Evolutionary conservation across 1,284 basidiomycete species (phyloP).

Genomic region (Schizophyllum commune): DNA sequence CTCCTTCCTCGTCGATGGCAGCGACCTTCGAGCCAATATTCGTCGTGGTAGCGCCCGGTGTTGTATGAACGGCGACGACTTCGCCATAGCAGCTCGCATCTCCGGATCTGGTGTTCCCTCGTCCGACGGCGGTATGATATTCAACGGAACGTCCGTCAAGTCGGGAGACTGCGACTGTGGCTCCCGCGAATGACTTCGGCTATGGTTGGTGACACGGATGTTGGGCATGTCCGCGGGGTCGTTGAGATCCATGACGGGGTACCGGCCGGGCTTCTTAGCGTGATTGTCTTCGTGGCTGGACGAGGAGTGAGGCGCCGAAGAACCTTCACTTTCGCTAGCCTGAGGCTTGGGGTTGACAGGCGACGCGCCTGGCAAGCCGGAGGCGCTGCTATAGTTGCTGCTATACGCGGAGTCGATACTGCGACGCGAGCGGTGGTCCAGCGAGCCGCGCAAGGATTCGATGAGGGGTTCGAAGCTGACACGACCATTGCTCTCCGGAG

Average conservation of each 20-base stretch:
- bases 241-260: background rate
- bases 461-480: no score
- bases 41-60: background rate
- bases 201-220: background rate
- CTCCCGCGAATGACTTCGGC: conserved; percentile 1
- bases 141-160: background rate
- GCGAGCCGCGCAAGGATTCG: no score
- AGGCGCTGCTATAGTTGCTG: no score
- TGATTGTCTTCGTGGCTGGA: no score
- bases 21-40: background rate
- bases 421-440: no score
- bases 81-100: background rate
- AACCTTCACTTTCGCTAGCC: no score
- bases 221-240: conserved; percentile 6
- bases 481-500: no score
- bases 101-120: background rate
- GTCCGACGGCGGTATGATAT: background rate
- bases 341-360: no score
- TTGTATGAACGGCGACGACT: background rate
- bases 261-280: no score
- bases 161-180: background rate
- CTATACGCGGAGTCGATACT: no score
- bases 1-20: background rate
- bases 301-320: no score
- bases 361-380: no score